A percentile compares a stretch with the other conserved stretches of the same genome.
Evolutionary conservation across 805 yeast species (phyloP).

Genomic region (Metschnikowia aberdeeniae): DNA sequence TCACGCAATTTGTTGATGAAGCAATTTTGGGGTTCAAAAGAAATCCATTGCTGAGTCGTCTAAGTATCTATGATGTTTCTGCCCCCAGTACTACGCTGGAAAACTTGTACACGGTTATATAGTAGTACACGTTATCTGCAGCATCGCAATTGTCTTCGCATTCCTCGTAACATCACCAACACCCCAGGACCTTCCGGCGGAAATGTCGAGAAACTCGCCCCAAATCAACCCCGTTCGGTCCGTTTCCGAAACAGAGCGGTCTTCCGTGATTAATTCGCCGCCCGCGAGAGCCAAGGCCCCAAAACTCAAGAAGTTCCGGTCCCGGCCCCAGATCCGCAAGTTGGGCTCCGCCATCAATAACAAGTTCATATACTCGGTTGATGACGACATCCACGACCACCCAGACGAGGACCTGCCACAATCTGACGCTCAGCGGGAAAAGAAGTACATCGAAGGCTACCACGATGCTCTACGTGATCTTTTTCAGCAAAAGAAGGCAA

Average conservation of each 20-base stretch:
- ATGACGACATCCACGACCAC: slow-evolving; percentile 70
- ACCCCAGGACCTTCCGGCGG: too few species aligned
- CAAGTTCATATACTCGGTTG: slow-evolving; percentile 64
- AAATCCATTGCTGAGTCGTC: too few species aligned
- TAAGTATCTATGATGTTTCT: too few species aligned
- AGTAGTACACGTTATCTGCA: too few species aligned
- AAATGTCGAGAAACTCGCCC: slow-evolving; percentile 10
- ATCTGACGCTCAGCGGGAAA: slow-evolving; percentile 39
- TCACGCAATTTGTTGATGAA: too few species aligned
- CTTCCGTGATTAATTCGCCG: slow-evolving; percentile 11
- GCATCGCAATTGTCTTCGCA: too few species aligned
- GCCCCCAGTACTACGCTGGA: too few species aligned
- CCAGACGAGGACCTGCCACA: slow-evolving; percentile 39
- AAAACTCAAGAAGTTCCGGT: slow-evolving; percentile 18
- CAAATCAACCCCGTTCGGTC: slow-evolving; percentile 13
- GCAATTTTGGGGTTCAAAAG: too few species aligned
- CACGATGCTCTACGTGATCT: slow-evolving; percentile 59
- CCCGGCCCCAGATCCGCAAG: slow-evolving; percentile 33
- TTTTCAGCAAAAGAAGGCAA: slow-evolving; percentile 20
- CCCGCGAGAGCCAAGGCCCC: slow-evolving; percentile 9
- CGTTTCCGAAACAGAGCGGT: slow-evolving; percentile 8
- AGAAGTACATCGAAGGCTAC: slow-evolving; percentile 62
- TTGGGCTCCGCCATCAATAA: slow-evolving; percentile 16
- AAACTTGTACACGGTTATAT: too few species aligned
- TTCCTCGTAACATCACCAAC: too few species aligned